Base-by-base conservation (phyloP, 306 rosid species). In the Malus fusca region DNA sequence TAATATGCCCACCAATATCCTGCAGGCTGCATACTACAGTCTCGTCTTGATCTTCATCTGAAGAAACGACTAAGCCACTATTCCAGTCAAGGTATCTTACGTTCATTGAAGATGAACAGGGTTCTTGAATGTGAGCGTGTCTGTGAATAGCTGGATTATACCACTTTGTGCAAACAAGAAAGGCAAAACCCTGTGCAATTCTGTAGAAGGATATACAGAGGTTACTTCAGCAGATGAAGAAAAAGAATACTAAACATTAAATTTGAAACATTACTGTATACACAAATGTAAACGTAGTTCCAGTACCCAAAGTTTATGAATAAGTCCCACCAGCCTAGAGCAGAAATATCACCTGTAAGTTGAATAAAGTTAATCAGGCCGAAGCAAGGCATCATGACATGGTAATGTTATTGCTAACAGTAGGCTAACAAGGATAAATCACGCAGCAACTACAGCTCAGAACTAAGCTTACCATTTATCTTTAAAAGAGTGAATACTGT, bases 81-180 rank as follows among this genome's bases (percentile, higher is more conserved):
- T 78, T 87, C 91, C 92, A 88, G 75, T 92, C 89, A 25, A 86
- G 78, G 80, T 92, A 90, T 81, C 88, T 88, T 71, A 88, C 66
- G 65, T 66, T 75, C 86, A 82, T 64, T 53, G 94, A 87, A 33
- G 95, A 87, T 4, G 88, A 81, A 76, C 83, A 75, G 33, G 97
- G 85, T 85, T 86, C 97, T 71, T 84, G 79, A 56, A 88, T 69
- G 61, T 81, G 85, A 82, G 87, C 77, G 31, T 83, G 89, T 72
- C 95, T 87, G 67, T 92, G 97, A 81, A 94, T 92, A 70, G 89
- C 76, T 78, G 98, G 91, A 85, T 94, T 94, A 80, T 90, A 87
- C 98, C 98, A 94, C 89, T 90, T 94, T 21, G 97, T 92, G 88
- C 95, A 94, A 71, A 92, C 95, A 82, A 94, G 98, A 86, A 90